Evolutionary conservation across 75 land plant species (phyloP).

Genomic region (Pinus albicaulis): DNA sequence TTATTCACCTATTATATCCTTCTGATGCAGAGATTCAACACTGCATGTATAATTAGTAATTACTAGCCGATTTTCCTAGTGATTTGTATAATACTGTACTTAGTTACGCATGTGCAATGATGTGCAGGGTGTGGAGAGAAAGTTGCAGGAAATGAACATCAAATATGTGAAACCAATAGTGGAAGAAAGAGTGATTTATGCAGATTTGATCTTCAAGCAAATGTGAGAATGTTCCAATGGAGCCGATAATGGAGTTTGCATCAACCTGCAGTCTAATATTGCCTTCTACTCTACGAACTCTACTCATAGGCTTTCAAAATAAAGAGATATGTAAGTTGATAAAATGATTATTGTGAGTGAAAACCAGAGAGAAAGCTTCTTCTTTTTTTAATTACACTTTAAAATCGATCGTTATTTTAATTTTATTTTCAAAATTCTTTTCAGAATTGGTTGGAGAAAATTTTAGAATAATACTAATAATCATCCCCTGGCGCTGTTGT

Average conservation of each 20-base stretch:
- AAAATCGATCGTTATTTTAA: no score
- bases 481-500: no score
- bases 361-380: neutral
- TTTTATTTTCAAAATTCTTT: no score
- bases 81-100: no score
- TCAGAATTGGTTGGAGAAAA: no score
- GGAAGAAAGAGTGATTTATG: constrained; percentile 19
- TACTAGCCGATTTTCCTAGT: no score
- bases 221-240: constrained; percentile 21
- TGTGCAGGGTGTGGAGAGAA: constrained; percentile 3
- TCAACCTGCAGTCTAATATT: neutral
- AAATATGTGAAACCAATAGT: constrained; percentile 11
- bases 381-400: no score
- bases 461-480: no score
- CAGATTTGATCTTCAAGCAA: constrained; percentile 28
- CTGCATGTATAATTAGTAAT: no score
- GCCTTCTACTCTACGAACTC: neutral
- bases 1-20: no score
- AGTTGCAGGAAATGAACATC: constrained; percentile 15
- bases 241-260: neutral
- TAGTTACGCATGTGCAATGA: neutral
- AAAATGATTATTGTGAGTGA: neutral
- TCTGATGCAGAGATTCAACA: no score
- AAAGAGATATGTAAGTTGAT: neutral
- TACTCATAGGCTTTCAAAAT: neutral